Base-by-base conservation (phyloP, 2,329 filamentous ascomycete species). In the Phyllosticta ampelicida region DNA sequence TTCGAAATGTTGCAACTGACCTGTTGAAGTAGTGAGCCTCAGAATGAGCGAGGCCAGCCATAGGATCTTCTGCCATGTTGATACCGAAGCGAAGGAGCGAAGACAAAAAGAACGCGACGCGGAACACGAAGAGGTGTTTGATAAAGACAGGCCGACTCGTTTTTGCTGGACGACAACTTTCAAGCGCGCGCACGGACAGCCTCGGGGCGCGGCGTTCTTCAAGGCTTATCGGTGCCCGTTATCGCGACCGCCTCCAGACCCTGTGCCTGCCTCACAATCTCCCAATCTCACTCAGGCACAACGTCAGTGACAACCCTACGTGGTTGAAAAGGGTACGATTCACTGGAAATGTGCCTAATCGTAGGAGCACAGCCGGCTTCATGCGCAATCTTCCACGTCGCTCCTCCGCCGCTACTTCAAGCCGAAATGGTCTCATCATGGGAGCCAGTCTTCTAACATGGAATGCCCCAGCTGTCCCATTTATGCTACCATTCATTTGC, bases 1-100 rank as follows among this genome's bases (percentile, higher is more conserved):
- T 48, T 48, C 55, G 44, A 50, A 48, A 53, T 20, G 54, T 36
- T 30, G 21, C 56, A 58, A 51, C 58, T 55, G 56, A 95, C 91
- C 90, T 96, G 78, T 96, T 97, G 80, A 97, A 97, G 80, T 97
- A 99, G 76, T 97, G 94, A 75, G 95, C 90, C 80, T 99, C 94
- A 63, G 91, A 94, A 78, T 96, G 91, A 72, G 89, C 87, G 82
- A 96, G 86, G 66, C 77, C 73, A 71, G 86, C 84, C 74, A 88
- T 66, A 60, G 66, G 68, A 63, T 70, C 69, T 19, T 55, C 57
- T 16, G 57, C 48, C 57, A 59, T 59, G 21, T 19, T 44, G 53
- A 51, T 26, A 26, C 19, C n/a, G 18, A 28, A 28, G 23, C 26
- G 51, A 26, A 21, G 26, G 28, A 26, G 18, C 6, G 53, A 19